These are phyloP conservation scores for Anacardium occidentale DNA, from an alignment of 345 rosid genomes.

Conservation along the genomic window DNA sequence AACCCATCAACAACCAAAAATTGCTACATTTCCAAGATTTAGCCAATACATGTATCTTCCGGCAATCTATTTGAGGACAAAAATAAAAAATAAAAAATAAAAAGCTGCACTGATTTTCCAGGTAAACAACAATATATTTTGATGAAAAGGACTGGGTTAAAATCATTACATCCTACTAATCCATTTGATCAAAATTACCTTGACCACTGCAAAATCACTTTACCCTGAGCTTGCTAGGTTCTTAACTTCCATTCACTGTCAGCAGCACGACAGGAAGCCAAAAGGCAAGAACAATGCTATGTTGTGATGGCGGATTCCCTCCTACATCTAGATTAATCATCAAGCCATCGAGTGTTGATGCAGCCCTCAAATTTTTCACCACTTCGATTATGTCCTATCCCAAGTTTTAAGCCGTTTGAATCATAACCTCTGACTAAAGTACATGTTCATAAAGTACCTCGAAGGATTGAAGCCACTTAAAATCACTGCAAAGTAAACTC, in stretches of 20 bases:
- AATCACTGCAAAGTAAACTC: conserved; percentile 58
- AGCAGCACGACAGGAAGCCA: conserved; percentile 5
- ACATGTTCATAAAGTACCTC: conserved; percentile 88
- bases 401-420: conserved; percentile 24
- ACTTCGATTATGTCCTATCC: conserved; percentile 11
- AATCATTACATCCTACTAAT: conserved; percentile 33
- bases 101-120: conserved; percentile 15
- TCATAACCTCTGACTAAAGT: conserved; percentile 79
- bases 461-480: conserved; percentile 97
- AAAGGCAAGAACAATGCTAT: conserved; percentile 19
- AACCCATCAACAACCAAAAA: too few relatives aligned
- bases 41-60: neutral
- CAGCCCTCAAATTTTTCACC: conserved; percentile 18
- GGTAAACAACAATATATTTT: conserved; percentile 22
- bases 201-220: conserved; percentile 24
- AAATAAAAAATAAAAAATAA: neutral
- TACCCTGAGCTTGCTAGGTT: conserved; percentile 16
- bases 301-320: conserved; percentile 12
- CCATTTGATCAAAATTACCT: conserved; percentile 20
- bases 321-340: conserved; percentile 20
- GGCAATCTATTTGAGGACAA: too few relatives aligned
- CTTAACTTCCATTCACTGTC: conserved; percentile 21
- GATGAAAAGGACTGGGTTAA: conserved; percentile 20
- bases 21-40: neutral
- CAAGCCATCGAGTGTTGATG: conserved; percentile 20